Conservation (phyloP, 108 stramenopile species). For the Cyclotella cryptica region DNA sequence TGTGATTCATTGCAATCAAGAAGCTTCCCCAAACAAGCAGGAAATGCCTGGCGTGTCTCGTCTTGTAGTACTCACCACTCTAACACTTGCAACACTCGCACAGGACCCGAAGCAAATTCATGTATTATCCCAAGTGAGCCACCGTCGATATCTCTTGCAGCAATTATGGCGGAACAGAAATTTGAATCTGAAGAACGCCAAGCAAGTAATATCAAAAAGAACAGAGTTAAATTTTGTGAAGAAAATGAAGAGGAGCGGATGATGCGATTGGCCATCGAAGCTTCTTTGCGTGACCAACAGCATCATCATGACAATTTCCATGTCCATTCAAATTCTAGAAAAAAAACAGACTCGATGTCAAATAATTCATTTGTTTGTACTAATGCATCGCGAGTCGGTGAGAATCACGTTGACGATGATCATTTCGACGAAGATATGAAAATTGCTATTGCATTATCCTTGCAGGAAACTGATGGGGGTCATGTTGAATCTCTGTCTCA, state of each 20-base stretch:
- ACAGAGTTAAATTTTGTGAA: slow-evolving; percentile 21
- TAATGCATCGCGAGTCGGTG: neutral
- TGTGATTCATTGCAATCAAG: neutral
- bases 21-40: neutral
- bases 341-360: neutral
- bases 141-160: slow-evolving; percentile 5
- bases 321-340: neutral
- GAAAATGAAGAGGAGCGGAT: slow-evolving; percentile 42
- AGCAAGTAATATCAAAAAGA: neutral
- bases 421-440: slow-evolving; percentile 49
- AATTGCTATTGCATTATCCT: slow-evolving; percentile 47
- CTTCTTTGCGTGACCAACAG: slow-evolving; percentile 39
- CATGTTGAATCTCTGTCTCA: neutral
- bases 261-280: slow-evolving; percentile 46
- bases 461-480: slow-evolving; percentile 17
- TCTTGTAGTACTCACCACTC: too few species aligned
- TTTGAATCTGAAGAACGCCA: neutral
- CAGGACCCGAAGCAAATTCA: neutral
- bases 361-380: neutral
- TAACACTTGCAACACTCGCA: neutral
- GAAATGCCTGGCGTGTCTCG: neutral
- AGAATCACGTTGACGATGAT: slow-evolving; percentile 26
- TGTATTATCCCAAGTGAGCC: neutral
- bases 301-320: neutral
- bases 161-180: slow-evolving; percentile 37